phyloP scores from a whole-genome alignment of 148 eudicot genomes.

The Nyssa sinensis region DNA sequence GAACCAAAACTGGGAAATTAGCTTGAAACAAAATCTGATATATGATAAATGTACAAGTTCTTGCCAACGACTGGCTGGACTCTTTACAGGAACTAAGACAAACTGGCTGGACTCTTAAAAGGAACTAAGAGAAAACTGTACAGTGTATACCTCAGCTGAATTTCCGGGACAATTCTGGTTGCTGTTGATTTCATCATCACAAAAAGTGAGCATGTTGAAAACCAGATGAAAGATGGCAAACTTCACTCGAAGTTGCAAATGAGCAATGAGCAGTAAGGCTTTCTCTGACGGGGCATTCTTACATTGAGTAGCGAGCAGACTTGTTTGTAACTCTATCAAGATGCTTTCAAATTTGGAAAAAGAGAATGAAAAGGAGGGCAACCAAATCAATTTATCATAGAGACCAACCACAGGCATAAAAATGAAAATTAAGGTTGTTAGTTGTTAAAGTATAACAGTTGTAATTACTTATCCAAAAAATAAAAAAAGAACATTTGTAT shows the following conservation, averaged over 20 bases:
- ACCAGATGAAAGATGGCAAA: background rate
- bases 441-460: background rate
- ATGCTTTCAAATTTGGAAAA: background rate
- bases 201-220: background rate
- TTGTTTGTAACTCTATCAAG: background rate
- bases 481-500: too few relatives aligned
- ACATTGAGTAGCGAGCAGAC: background rate
- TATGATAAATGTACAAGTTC: slow-evolving; percentile 15
- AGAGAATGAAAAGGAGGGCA: background rate
- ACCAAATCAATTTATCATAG: background rate
- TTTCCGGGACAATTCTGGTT: background rate
- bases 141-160: background rate
- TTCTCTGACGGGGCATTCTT: background rate
- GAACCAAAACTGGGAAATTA: background rate
- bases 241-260: background rate
- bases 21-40: slow-evolving; percentile 15
- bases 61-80: background rate
- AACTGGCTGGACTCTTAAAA: too few relatives aligned
- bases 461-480: background rate
- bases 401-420: background rate
- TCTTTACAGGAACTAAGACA: background rate
- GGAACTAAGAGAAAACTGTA: slow-evolving; percentile 21
- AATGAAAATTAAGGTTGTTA: background rate
- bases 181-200: slow-evolving; percentile 8
- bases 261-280: background rate